phyloP scores from a whole-genome alignment of 2,329 filamentous ascomycete species.

The Cladophialophora yegresii region DNA sequence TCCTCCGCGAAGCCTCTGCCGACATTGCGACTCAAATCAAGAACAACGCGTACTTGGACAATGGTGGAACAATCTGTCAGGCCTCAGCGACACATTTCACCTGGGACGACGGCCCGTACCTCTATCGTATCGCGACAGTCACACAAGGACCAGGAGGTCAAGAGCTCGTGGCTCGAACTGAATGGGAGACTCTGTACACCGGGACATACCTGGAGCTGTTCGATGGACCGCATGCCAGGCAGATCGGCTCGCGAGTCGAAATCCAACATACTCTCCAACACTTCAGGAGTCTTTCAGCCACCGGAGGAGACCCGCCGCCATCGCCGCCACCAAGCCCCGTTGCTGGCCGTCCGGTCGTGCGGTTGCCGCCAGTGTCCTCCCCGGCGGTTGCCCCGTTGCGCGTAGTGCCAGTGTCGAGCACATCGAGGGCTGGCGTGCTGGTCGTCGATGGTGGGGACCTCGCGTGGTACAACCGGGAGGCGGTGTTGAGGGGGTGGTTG shows the following conservation, averaged over 20 bases:
- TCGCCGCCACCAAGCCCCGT: background rate
- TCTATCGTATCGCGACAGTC: background rate
- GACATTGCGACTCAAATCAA: conserved; percentile 1
- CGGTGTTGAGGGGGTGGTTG: background rate
- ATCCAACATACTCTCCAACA: background rate
- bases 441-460: background rate
- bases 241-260: background rate
- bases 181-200: background rate
- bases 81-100: background rate
- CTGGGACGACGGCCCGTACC: background rate
- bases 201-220: background rate
- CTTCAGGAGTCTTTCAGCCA: background rate
- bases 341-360: background rate
- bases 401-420: background rate
- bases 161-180: background rate
- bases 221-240: background rate
- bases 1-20: background rate
- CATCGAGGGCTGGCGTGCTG: background rate
- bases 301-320: background rate
- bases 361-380: background rate
- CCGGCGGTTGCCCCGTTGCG: background rate
- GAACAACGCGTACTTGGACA: background rate
- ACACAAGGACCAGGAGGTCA: background rate
- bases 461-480: background rate
- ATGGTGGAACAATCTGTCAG: background rate